These are phyloP conservation scores for Crassisporium funariophilum DNA, from an alignment of 768 basidiomycete genomes.

Conservation along the genomic window DNA sequence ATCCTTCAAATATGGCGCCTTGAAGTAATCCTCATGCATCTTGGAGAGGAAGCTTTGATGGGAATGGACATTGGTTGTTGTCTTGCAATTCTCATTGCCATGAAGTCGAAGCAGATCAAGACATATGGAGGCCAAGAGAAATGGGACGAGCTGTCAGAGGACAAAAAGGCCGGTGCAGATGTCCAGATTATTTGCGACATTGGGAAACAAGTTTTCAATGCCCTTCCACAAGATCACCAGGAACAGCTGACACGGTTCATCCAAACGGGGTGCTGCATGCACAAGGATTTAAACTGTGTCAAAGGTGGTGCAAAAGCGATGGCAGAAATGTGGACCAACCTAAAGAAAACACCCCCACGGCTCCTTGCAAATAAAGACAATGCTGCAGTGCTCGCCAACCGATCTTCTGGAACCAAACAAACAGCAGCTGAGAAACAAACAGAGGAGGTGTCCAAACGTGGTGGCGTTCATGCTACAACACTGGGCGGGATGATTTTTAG, in stretches of 20 bases:
- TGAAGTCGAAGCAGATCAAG: background rate
- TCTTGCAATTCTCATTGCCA: background rate
- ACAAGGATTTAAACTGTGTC: background rate
- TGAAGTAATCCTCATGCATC: background rate
- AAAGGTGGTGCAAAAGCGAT: slow-evolving; percentile 1
- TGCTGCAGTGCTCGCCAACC: background rate
- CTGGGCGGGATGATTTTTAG: slow-evolving; percentile 18
- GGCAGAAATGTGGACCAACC: background rate
- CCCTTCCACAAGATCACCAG: background rate
- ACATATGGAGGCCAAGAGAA: background rate
- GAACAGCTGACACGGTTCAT: background rate
- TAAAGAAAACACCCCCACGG: background rate
- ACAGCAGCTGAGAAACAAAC: background rate
- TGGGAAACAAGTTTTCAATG: background rate
- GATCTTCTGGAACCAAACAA: background rate
- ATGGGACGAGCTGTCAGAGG: background rate
- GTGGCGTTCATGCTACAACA: slow-evolving; percentile 9
- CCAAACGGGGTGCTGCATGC: background rate
- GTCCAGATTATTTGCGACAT: background rate
- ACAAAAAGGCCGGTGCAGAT: slow-evolving; percentile 1
- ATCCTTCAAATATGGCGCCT: slow-evolving; percentile 6
- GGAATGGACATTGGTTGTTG: background rate
- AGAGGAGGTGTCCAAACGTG: slow-evolving; percentile 2
- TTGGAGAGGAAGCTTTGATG: background rate
- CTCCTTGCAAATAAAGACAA: slow-evolving; percentile 5